Evolutionary conservation across 176 grass and related monocot species (phyloP), one percentile per base, ranked within the genome.

Genomic region (Carex scoparia): DNA sequence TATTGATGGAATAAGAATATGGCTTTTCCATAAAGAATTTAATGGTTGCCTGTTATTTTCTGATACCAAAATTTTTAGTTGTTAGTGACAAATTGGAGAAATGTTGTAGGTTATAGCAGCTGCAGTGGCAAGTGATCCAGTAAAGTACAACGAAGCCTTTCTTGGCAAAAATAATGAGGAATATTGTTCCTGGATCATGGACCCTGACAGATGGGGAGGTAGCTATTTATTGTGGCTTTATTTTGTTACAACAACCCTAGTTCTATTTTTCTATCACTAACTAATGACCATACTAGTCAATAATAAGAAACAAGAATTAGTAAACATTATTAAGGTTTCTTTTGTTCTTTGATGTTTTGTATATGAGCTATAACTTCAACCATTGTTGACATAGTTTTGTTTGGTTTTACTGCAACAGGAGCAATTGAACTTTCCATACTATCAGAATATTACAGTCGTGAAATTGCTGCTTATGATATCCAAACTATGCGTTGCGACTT

Each of bases 151-250:
- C 51, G 91, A 99, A 94, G 93, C 84, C 69, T 99, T 98, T 95
- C 90, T 99, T 60, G 96, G 93, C 54, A 99, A 99, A 87, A 60
- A 89, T 60, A 99, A 99, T 88, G 91, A 92, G 86, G 93, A 89
- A 0, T 99, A 95, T 76, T 99, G 96, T 89, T 87, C 88, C 86
- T 99, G 96, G 96, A 99, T 99, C 89, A 81, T 94, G 85, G 86
- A 99, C 59, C 81, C 93, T 87, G 93, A 95, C 62, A 99, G 92
- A 79, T 99, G 96, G 96, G 96, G 96, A 89, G 96, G 96, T 98
- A 86, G n/a, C 48, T 48, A 70, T 81, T 56, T 79, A 85, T 16
- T 58, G 7, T 27, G 31, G 4, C 49, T 60, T 14, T 79, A 86
- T 33, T 53, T n/a, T 79, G 44, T 71, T 71, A 71, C 48, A 51